Conservation (phyloP, 805 yeast species). For the Candida sphagnicola region DNA sequence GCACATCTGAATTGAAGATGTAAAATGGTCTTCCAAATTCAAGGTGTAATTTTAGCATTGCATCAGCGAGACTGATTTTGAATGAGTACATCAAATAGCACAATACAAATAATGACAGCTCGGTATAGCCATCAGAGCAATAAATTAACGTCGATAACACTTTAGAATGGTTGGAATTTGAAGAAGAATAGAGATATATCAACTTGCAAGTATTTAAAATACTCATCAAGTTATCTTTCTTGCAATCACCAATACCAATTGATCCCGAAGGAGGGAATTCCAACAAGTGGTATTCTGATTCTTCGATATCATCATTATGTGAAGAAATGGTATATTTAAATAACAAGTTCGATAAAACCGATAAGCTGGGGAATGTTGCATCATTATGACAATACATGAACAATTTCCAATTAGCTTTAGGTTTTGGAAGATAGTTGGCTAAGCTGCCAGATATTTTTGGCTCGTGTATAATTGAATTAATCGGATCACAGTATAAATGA, state of each 20-base stretch:
- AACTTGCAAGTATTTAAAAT: slow-evolving; percentile 69
- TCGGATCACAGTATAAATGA: slow-evolving; percentile 48
- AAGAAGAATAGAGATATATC: slow-evolving; percentile 40
- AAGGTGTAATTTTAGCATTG: slow-evolving; percentile 59
- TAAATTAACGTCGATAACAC: slow-evolving; percentile 52
- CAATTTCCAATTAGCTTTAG: slow-evolving; percentile 51
- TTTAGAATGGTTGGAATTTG: slow-evolving; percentile 28
- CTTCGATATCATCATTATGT: slow-evolving; percentile 15
- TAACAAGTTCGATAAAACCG: slow-evolving; percentile 30
- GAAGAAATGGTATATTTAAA: slow-evolving; percentile 29
- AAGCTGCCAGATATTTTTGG: slow-evolving; percentile 8
- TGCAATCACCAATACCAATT: slow-evolving; percentile 67
- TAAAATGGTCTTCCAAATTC: slow-evolving; percentile 76
- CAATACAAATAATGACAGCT: slow-evolving; percentile 71
- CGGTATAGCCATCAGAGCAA: slow-evolving; percentile 92
- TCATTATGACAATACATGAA: slow-evolving; percentile 60
- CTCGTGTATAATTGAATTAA: slow-evolving; percentile 46
- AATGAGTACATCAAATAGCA: slow-evolving; percentile 70
- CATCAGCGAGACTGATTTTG: slow-evolving; percentile 58
- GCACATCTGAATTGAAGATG: slow-evolving; percentile 73
- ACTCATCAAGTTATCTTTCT: slow-evolving; percentile 56
- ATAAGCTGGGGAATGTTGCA: slow-evolving; percentile 47
- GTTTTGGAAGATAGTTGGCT: slow-evolving; percentile 30
- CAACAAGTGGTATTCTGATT: slow-evolving; percentile 25
- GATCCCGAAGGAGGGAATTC: slow-evolving; percentile 86